Evolutionary conservation across 2,329 filamentous ascomycete genomes (phyloP), one percentile per base, ranked within the genome.

Genomic region (Fusarium nelsonii): DNA sequence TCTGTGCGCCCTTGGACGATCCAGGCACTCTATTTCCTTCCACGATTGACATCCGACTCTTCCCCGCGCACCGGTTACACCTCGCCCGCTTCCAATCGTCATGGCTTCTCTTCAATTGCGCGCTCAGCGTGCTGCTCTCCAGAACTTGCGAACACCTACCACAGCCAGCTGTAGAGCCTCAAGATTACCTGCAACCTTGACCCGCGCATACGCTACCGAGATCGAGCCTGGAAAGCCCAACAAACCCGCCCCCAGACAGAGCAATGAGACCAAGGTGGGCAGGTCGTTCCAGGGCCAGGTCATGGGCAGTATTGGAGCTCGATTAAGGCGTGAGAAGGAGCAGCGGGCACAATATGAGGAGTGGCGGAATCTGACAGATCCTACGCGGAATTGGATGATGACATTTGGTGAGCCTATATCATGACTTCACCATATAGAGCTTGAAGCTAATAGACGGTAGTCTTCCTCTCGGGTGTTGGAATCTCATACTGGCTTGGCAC

Each of bases 401-500:
- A 87, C 86, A 7, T 86, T 89, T 71, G 80, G 87, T 89, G 78
- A 72, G 82, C 73, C 12, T 32, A 4, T 4, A 28, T n/a, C 16
- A 43, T 28, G 12, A 15, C 12, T 34, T 14, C 12, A 16, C 18
- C 34, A 12, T 15, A 6, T 20, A 8, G 6, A 62, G 39, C 28
- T 33, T n/a, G 10, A 11, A 39, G 26, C 66, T 68, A 50, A 69
- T n/a, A 16, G 6, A 32, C 18, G 9, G 28, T 66, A 88, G 86
- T 86, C 71, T 80, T 89, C 65, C 75, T 88, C 48, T 83, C 82
- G 52, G 82, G 85, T 46, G 81, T 85, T 46, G 79, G 81, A 34
- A 79, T 82, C 59, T 83, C 85, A 62, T 92, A 89, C 78, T 89
- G 84, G 76, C 77, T 90, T 41, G 90, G 90, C 62, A 85, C 84